phyloP scores from a whole-genome alignment of 2,329 filamentous ascomycete genomes.

The Colletotrichum aenigma region DNA sequence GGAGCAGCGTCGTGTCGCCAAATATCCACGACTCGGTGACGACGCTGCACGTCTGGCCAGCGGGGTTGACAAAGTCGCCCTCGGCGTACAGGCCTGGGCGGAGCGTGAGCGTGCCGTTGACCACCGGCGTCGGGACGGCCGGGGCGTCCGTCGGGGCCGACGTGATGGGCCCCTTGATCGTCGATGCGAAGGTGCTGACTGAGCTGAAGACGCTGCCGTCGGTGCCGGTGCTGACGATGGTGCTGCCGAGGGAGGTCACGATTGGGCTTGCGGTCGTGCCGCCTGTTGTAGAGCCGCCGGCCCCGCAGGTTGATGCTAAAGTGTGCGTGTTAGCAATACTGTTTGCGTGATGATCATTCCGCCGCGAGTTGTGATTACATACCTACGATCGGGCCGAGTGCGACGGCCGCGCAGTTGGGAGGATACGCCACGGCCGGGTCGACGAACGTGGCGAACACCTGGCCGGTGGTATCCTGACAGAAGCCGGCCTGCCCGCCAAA shows the following conservation, averaged over 20 bases:
- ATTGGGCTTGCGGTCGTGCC: not conserved
- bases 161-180: not conserved
- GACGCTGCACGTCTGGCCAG: not conserved
- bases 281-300: not conserved
- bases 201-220: not conserved
- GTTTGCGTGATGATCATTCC: not conserved
- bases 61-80: not conserved
- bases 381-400: constrained; percentile 3
- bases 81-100: constrained; percentile 8
- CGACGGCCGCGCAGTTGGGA: not conserved
- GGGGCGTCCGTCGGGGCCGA: not conserved
- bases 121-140: not conserved
- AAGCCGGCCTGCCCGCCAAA: constrained; percentile 14
- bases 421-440: constrained; percentile 11
- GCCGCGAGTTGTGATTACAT: not conserved
- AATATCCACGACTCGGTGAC: constrained; percentile 10
- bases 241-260: not conserved
- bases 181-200: not conserved
- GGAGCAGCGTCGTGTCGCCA: constrained; percentile 6
- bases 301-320: not conserved
- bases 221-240: constrained; percentile 1
- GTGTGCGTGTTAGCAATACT: not conserved
- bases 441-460: constrained; percentile 7
- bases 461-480: constrained; percentile 4
- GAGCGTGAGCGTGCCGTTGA: constrained; percentile 12